A percentile compares a stretch with the other conserved stretches of the same genome.
Evolutionary conservation across 352 stramenopile species (phyloP).

Genomic region (Globisporangium paroecandrum): DNA sequence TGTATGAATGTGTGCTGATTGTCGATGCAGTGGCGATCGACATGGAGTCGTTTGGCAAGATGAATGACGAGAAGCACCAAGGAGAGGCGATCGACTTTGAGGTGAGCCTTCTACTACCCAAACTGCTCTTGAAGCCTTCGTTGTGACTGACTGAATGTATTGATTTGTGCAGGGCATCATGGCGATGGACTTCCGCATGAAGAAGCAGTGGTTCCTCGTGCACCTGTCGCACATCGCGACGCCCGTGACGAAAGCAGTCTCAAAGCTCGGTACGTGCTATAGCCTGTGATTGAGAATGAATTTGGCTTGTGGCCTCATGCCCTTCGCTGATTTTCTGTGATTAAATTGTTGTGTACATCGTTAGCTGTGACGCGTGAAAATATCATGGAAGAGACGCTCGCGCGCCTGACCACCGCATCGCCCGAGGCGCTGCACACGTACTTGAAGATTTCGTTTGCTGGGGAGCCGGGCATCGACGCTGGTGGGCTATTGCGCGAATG

Average conservation of each 20-base stretch:
- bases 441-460: conserved; percentile 64
- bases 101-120: conserved; percentile 14
- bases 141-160: neutral
- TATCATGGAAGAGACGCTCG: conserved; percentile 54
- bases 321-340: neutral
- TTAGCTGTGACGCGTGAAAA: conserved; percentile 50
- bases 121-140: too few relatives aligned
- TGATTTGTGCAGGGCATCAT: conserved; percentile 46
- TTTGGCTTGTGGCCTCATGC: neutral
- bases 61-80: conserved; percentile 31
- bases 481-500: conserved; percentile 65
- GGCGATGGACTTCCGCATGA: conserved; percentile 69
- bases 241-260: conserved; percentile 55
- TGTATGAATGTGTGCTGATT: neutral
- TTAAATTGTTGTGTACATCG: neutral
- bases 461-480: conserved; percentile 62
- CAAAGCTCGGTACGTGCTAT: conserved; percentile 55
- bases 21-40: conserved; percentile 43
- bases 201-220: conserved; percentile 84
- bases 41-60: conserved; percentile 57
- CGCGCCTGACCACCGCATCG: conserved; percentile 34
- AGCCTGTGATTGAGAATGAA: neutral
- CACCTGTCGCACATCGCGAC: conserved; percentile 63
- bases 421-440: conserved; percentile 55
- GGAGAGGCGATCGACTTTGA: conserved; percentile 62